Evolutionary conservation across 108 stramenopile species (phyloP), one percentile per base, ranked within the genome.

Genomic region (Discostella pseudostelligera): DNA sequence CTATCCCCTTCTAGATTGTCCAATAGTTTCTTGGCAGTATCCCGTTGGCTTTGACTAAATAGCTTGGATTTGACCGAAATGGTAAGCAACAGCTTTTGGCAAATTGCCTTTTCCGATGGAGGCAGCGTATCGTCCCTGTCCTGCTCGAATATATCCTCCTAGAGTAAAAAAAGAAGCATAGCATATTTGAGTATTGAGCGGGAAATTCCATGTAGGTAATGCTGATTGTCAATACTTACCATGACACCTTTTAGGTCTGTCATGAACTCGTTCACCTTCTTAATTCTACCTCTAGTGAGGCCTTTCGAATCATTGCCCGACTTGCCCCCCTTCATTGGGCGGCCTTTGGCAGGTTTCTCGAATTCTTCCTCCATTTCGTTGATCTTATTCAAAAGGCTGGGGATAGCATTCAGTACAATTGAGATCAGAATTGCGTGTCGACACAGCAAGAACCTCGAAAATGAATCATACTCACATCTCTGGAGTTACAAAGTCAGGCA

Each of bases 401-500:
- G 39, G 14, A 24, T 8, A 24, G 17, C 12, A 69, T 21, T 16
- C 8, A 19, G 1, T 28, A 61, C 21, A 0, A 62, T 36, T 12
- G 10, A 28, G n/a, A 22, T 39, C 13, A 35, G 56, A 26, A 51
- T 12, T 17, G 24, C 42, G 62, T 28, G 14, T 20, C 12, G 3
- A 8, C 57, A 29, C 26, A 9, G 39, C 26, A 36, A n/a, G 17
- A 22, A 20, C 13, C 25, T 44, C 35, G 8, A 35, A 21, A 29
- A 19, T 28, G 48, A 13, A 42, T 17, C 40, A 26, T 19, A 49
- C 59, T 28, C 17, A 67, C 60, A 93, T 87, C 28, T 78, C 64
- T 7, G 94, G 88, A n/a, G 92, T 95, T 36, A 92, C 79, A 59
- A 94, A 92, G 69, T 95, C 92, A 7, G 96, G 96, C 93, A 97